Conservation (phyloP, 139 green algal species). For the Micractinium conductrix region DNA sequence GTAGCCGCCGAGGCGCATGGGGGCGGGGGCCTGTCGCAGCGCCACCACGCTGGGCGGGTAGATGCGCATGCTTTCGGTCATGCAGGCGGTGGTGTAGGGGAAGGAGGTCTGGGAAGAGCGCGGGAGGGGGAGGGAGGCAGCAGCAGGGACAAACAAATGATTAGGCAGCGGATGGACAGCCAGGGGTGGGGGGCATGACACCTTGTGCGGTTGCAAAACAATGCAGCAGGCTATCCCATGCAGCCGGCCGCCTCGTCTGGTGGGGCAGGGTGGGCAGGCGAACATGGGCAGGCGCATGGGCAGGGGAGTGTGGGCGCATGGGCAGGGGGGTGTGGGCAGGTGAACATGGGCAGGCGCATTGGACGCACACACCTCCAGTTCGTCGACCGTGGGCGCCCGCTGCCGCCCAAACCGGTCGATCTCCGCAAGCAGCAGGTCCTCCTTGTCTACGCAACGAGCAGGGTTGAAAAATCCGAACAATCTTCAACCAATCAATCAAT, state of each 20-base stretch:
- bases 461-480: too few relatives aligned
- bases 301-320: not conserved
- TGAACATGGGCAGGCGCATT: too few relatives aligned
- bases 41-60: constrained; percentile 47
- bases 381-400: not conserved
- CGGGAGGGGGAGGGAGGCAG: not conserved
- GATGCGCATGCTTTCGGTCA: constrained; percentile 65
- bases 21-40: not conserved
- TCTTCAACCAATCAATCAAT: too few relatives aligned
- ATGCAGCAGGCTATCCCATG: too few relatives aligned
- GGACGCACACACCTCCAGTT: constrained; percentile 6
- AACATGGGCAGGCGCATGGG: not conserved
- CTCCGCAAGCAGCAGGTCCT: constrained; percentile 47
- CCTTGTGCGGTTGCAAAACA: too few relatives aligned
- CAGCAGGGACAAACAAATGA: not conserved
- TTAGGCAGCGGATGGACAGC: not conserved
- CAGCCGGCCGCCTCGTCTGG: too few relatives aligned
- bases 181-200: too few relatives aligned
- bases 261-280: too few relatives aligned
- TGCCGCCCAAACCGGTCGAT: constrained; percentile 45
- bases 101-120: constrained; percentile 28
- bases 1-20: not conserved
- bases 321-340: too few relatives aligned
- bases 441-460: constrained; percentile 6
- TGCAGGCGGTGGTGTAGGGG: constrained; percentile 58